A percentile compares a stretch with the other conserved stretches of the same genome.
Conservation (phyloP, 2,329 filamentous ascomycete species). For the Fusarium neocosmosporiellum region DNA sequence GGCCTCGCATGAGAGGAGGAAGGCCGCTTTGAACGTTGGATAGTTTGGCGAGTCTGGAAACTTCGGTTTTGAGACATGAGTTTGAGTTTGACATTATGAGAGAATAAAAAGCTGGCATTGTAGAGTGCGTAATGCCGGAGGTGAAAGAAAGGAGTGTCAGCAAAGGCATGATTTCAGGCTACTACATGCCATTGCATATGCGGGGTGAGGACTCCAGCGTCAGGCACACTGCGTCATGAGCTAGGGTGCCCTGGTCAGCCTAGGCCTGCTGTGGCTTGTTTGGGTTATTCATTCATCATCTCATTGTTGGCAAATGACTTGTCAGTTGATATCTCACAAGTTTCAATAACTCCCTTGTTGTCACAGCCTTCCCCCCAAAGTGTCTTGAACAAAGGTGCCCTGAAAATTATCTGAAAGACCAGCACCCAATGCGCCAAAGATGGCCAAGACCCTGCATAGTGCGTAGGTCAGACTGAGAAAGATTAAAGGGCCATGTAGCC, state of each 20-base stretch:
- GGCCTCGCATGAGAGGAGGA: conserved; percentile 27
- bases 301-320: neutral
- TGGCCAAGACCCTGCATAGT: neutral
- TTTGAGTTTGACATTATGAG: neutral
- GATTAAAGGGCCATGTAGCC: neutral
- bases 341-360: neutral
- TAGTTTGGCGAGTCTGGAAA: conserved; percentile 30
- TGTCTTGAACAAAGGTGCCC: neutral
- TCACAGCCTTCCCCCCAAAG: neutral
- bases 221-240: neutral
- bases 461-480: neutral
- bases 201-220: neutral
- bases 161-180: neutral
- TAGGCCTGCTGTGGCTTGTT: neutral
- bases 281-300: neutral
- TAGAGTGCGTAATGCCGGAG: neutral
- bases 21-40: conserved; percentile 36
- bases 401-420: neutral
- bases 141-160: neutral
- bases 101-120: neutral
- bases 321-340: neutral
- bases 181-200: neutral
- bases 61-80: conserved; percentile 18
- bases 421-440: neutral
- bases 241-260: neutral